A percentile compares a stretch with the other conserved stretches of the same genome.
Evolutionary conservation across 1,139 yeast genomes (phyloP).

Genomic region (Debaryomycetaceae sp.): DNA sequence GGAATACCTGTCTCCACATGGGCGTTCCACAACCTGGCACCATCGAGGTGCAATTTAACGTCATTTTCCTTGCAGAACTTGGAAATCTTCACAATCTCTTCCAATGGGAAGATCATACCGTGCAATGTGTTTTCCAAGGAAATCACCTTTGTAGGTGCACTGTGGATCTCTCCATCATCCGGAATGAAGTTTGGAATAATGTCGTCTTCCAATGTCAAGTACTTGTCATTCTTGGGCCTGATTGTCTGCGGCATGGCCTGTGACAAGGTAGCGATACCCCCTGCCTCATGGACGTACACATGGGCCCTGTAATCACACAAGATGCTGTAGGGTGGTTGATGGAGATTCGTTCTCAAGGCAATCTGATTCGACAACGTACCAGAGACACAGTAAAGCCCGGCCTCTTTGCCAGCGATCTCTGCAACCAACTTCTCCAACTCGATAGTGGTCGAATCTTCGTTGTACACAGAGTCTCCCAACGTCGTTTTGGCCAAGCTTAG

Average conservation of each 20-base stretch:
- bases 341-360: constrained; percentile 37
- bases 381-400: constrained; percentile 42
- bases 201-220: constrained; percentile 40
- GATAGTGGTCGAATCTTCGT: constrained; percentile 38
- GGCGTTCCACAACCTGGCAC: constrained; percentile 50
- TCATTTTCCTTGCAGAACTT: constrained; percentile 33
- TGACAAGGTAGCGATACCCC: constrained; percentile 43
- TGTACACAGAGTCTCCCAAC: constrained; percentile 44
- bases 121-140: constrained; percentile 46
- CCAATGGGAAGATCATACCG: constrained; percentile 43
- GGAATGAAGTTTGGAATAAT: constrained; percentile 38
- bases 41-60: constrained; percentile 42
- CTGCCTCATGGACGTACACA: constrained; percentile 41
- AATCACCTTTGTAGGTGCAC: constrained; percentile 46
- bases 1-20: constrained; percentile 39
- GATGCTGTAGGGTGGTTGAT: constrained; percentile 45
- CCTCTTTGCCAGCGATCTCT: constrained; percentile 37
- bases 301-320: constrained; percentile 42
- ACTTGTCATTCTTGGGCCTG: constrained; percentile 33
- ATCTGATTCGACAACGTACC: constrained; percentile 48
- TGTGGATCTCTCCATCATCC: constrained; percentile 47
- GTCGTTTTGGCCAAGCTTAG: constrained; percentile 24
- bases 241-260: constrained; percentile 46
- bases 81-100: constrained; percentile 37
- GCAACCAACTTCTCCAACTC: constrained; percentile 35